Evolutionary conservation across 106 monocot genomes (phyloP), one percentile per base, ranked within the genome.

Genomic region (Hemerocallis citrina): DNA sequence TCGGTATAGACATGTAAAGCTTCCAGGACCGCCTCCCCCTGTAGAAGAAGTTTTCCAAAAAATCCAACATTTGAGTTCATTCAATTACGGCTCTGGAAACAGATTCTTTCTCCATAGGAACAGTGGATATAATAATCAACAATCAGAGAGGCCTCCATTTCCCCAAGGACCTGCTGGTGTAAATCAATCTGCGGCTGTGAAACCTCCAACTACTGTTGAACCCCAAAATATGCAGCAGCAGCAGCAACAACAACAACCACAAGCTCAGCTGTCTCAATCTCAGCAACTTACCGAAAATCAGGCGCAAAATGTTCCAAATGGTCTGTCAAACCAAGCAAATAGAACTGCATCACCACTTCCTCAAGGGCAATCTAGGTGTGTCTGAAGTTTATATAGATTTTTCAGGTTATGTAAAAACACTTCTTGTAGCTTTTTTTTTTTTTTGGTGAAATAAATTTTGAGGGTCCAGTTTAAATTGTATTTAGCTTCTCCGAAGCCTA

Each of bases 331-430:
- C 52, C 76, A 81, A 68, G 38, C 77, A 28, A 73, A 40, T 75
- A 79, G 79, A 77, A 72, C 79, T 70, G 90, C 96, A 33, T 74
- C 77, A 47, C 91, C 91, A 24, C 96, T 98, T 64, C 96, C 96
- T 62, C 96, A 78, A 75, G 96, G 96, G 56, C 96, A 77, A 78
- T 98, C 96, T 98, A 98, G 96, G 96, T 98, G 81, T 86, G 96
- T 98, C 64, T 74, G 76, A 76, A 86, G 72, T 78, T 95, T 76
- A 52, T n/a, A n/a, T 83, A 83, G 85, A 73, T 43, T 62, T 56
- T 45, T 69, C 38, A 72, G 56, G 68, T 70, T 70, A 52, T 70
- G 84, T 77, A 64, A 80, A 66, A 56, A 59, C 14, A 69, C 40
- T 84, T 41, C 30, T 64, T 81, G 67, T 33, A 41, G 55, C 50